Evolutionary conservation across 257 asterid genomes (phyloP), one percentile per base, ranked within the genome.

Genomic region (Solanum chiquidenum): DNA sequence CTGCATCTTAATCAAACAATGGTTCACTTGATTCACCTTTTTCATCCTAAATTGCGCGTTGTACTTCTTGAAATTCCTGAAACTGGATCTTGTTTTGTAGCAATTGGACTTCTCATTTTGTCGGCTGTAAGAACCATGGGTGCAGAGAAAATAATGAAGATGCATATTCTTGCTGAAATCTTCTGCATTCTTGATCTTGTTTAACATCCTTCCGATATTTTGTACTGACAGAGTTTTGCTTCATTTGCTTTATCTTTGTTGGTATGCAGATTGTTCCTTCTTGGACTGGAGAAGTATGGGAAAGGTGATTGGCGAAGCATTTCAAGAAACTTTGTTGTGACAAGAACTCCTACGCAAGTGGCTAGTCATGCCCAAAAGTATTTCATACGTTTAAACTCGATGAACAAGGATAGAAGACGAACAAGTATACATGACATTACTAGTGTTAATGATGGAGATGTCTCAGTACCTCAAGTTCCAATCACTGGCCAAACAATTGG

Each of bases 291-390:
- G 1, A 96, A 95, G 58, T 95, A 93, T 12, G 98, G 99, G 12
- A 96, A 94, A 91, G 99, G 98, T 25, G 98, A 95, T 83, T 96
- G 99, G 99, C 86, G 98, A 89, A 96, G 99, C 89, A 96, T 96
- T 83, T 96, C 99, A 0, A 83, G 99, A 3, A 95, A 96, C 88
- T 95, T 93, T 82, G 98, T 96, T 55, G 95, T 95, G 88, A 94
- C 99, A 18, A 92, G 98, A 83, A 96, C 98, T 7, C 99, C 98
- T 25, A 96, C 98, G 2, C 99, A 96, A 90, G 98, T 96, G 58
- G 99, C 99, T 23, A 96, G 98, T 89, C 99, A 96, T 69, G 98
- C 99, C 3, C 99, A 96, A 86, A 96, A 96, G 89, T 96, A 95
- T 86, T 96, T 95, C 87, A 95, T 96, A 18, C 98, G 98, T 74